Evolutionary conservation across 768 basidiomycete species (phyloP), one percentile per base, ranked within the genome.

Genomic region (Tylopilus sp.): DNA sequence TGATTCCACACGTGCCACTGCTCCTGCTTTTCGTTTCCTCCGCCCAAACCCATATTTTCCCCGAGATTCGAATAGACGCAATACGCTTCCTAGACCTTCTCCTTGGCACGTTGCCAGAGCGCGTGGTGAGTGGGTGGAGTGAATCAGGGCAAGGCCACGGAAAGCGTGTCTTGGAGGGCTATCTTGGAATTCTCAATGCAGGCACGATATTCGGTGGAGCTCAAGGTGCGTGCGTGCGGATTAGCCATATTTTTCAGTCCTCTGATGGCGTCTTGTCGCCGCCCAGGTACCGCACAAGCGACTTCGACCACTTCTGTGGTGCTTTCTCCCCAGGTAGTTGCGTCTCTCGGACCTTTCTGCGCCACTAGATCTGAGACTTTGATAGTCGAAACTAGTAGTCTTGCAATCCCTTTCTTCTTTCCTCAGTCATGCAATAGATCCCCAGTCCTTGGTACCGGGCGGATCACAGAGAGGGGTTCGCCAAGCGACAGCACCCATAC

Each of bases 1-100:
- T 98, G 1, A 52, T 73, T 1, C 93, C 95, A 5, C 91, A 97
- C 62, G 75, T 86, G 0, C 74, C 89, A 1, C 61, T 84, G 0
- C 73, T 98, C 6, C 74, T 98, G 21, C 80, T 98, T 15, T 95
- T 94, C 65, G 83, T 84, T 0, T 85, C 90, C 6, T 95, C 94
- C 10, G 91, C 92, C 0, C 87, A 95, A 66, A 94, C 91, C 0
- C 89, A 95, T 60, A 95, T 98, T 42, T 97, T 94, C 67, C 94
- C 94, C 20, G 92, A 95, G 67, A 92, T 98, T 53, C 81, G 93
- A 15, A 79, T 98, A 35, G 95, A 98, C 63, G 91, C 92, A 3
- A 76, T 95, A 48, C 83, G 85, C 12, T 82, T 92, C 57, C 69
- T 98, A 39, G 79, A 88, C 59, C 64, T 95, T 21, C 76, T 92